Base-by-base conservation (phyloP, 495 filamentous ascomycete species). In the Endocarpon pusillum region DNA sequence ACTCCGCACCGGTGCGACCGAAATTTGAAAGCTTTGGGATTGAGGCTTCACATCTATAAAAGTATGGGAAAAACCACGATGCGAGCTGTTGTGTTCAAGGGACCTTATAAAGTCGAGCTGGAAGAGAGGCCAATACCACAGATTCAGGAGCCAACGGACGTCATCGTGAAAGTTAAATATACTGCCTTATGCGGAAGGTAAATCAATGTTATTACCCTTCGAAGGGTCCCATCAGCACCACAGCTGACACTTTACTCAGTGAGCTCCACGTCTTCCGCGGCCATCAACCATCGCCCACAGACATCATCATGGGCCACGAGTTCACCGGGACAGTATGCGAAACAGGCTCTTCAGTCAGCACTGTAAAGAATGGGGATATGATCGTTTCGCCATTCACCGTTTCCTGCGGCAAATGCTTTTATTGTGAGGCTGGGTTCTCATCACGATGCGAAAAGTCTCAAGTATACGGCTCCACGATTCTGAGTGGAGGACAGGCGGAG, bases 101-200 rank as follows among this genome's bases (percentile, higher is more conserved):
- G 50, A 15, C 59, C 60, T 14, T 53, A 52, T 40, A 58, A 61
- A 37, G 59, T 67, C 19, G 53, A 52, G 7, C 49, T 69, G 24
- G 64, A 67, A 41, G 53, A 67, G 25, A 41, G 59, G 20, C 61
- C 62, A 1, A 58, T 67, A 26, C 65, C 65, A n/a, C 49, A 50
- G 6, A 71, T 94, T 35, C 59, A 77, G 42, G 64, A 82, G 19
- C 58, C 71, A 9, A 71, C 64, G 34, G 87, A 94, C 56, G 67
- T 84, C 35, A 71, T 96, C 35, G 73, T 94, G 40, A 87, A 85
- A 54, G 82, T 93, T 31, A 65, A 67, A 34, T 77, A 81, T 46
- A 83, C 85, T 11, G 87, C 82, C 17, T 68, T 96, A 25, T 94
- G 87, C 54, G 87, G 87, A 43, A 85, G 81, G 84, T 86, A 57